Evolutionary conservation across 2,329 filamentous ascomycete species (phyloP), one percentile per base, ranked within the genome.

Genomic region (Aureobasidium namibiae): DNA sequence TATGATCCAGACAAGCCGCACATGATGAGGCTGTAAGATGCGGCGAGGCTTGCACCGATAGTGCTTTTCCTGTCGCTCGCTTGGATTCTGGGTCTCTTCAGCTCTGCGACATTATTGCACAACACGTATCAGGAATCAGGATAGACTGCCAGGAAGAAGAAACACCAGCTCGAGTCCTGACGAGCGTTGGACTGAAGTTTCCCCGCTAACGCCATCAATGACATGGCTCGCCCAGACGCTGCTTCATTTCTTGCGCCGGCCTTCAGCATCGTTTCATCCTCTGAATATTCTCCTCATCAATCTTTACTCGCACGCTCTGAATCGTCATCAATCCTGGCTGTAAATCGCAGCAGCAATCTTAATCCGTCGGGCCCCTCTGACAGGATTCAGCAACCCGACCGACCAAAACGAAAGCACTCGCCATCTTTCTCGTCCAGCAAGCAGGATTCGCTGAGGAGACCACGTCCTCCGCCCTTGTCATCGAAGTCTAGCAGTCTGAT

Each of bases 401-500:
- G 42, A 45, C 41, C 45, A 42, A 58, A 56, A 45, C 48, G 49
- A 24, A 61, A 44, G n/a, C 61, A 46, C 56, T 44, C 52, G 34
- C 44, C 53, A 26, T 45, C 54, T 4, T 38, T 48, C 14, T 52
- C 48, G 8, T 52, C 34, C 4, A 57, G 45, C 53, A 59, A 50
- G 57, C 48, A 49, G 57, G 26, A 45, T 56, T 41, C 61, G 29
- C 39, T 60, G 62, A 62, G 64, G 46, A 48, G 56, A 60, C 60
- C 62, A 54, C 63, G 63, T 44, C 64, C 62, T 58, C 54, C 65
- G 41, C 63, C 63, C 26, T 60, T 69, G 38, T 67, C 65, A 36
- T 64, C 67, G 63, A 78, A 78, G 67, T 75, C 72, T 13, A 68
- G 69, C 53, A 75, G 72, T 63, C 74, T 75, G 41, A 69, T 78